Conservation (phyloP, 1,139 yeast species). For the Yamadazyma blattariae region DNA sequence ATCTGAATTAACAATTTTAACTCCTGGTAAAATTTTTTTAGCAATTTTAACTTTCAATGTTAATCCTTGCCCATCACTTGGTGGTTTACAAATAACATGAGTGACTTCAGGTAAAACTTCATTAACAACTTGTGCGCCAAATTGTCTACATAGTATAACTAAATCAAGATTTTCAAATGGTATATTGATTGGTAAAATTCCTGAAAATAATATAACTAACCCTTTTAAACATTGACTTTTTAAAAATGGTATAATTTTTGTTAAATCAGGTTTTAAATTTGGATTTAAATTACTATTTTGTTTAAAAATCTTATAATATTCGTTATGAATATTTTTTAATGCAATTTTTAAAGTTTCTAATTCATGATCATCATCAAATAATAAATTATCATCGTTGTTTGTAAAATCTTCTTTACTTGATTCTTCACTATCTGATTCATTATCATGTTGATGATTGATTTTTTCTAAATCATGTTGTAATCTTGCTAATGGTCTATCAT, state of each 20-base stretch:
- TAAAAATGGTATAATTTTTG: constrained; percentile 67
- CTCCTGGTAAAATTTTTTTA: constrained; percentile 58
- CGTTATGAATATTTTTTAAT: constrained; percentile 58
- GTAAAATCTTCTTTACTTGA: constrained; percentile 21
- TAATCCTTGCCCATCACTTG: constrained; percentile 36
- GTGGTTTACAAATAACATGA: constrained; percentile 79
- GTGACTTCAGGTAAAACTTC: constrained; percentile 77
- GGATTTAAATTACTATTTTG: constrained; percentile 11
- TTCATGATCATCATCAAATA: constrained; percentile 82
- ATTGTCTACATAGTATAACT: constrained; percentile 87
- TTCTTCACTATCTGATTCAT: constrained; percentile 13
- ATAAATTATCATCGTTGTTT: constrained; percentile 51
- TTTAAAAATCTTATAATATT: constrained; percentile 56
- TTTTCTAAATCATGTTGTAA: constrained; percentile 73
- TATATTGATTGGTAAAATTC: constrained; percentile 78
- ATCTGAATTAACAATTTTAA: constrained; percentile 83
- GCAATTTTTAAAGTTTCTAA: constrained; percentile 62
- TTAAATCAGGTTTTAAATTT: constrained; percentile 51
- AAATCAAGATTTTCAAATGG: constrained; percentile 73
- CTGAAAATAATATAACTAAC: constrained; percentile 75
- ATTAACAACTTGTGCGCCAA: constrained; percentile 83
- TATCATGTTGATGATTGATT: constrained; percentile 34
- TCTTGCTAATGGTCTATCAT: constrained; percentile 79
- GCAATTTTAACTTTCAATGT: constrained; percentile 76
- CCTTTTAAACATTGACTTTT: constrained; percentile 67